phyloP scores from a whole-genome alignment of 352 stramenopile species.

The Aphanomyces astaci region DNA sequence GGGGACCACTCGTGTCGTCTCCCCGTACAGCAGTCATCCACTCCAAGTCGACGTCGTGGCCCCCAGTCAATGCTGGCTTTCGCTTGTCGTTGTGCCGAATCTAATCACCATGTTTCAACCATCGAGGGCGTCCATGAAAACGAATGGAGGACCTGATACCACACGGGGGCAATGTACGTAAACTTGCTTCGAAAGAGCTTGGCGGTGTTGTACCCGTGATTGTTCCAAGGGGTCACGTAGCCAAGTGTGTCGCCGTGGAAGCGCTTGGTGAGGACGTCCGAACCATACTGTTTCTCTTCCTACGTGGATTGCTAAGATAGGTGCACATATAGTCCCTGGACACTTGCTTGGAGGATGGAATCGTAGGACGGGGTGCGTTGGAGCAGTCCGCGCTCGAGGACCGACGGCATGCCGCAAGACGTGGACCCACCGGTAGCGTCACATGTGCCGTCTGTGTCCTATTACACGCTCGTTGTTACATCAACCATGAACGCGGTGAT shows the following conservation, averaged over 20 bases:
- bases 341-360: conserved; percentile 33
- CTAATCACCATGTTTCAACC: not conserved
- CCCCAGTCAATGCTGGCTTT: conserved; percentile 54
- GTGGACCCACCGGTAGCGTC: not conserved
- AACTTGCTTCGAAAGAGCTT: conserved; percentile 67
- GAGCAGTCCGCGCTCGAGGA: conserved; percentile 43
- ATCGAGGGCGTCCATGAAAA: too few species aligned
- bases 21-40: conserved; percentile 43
- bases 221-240: conserved; percentile 81
- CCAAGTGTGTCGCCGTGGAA: conserved; percentile 54
- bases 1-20: conserved; percentile 25
- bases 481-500: too few species aligned
- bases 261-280: conserved; percentile 25
- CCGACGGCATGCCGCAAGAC: conserved; percentile 27
- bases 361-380: conserved; percentile 38
- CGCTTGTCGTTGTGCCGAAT: conserved; percentile 34
- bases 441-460: not conserved
- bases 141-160: conserved; percentile 51
- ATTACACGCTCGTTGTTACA: too few species aligned
- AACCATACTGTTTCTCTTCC: not conserved
- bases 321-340: too few species aligned
- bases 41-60: conserved; percentile 55
- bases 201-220: conserved; percentile 59
- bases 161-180: conserved; percentile 70
- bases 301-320: not conserved